Evolutionary conservation across 352 stramenopile species (phyloP).

Genomic region (Pythium volutum): DNA sequence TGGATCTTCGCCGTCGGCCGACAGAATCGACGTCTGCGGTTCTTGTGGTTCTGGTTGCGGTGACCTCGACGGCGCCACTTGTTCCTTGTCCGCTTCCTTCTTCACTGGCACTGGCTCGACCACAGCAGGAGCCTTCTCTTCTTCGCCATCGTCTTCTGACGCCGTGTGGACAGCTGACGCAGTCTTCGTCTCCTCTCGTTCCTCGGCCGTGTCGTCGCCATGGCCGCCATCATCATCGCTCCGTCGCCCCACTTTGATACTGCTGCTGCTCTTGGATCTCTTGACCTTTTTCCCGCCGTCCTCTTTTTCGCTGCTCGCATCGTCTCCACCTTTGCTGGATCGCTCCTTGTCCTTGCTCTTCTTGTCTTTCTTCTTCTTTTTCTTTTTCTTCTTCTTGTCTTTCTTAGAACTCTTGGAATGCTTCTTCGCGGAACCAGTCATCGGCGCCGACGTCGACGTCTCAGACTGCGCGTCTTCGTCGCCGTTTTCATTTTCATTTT

Average conservation of each 20-base stretch:
- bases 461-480: slow-evolving; percentile 28
- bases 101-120: background rate
- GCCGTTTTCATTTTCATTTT: slow-evolving; percentile 29
- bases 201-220: background rate
- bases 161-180: slow-evolving; percentile 4
- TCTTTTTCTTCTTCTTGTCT: slow-evolving; percentile 61
- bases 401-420: slow-evolving; percentile 34
- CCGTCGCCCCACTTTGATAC: background rate
- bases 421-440: slow-evolving; percentile 34
- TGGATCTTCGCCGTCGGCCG: too few relatives aligned
- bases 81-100: slow-evolving; percentile 1
- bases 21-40: too few relatives aligned
- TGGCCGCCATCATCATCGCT: slow-evolving; percentile 1
- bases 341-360: slow-evolving; percentile 24
- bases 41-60: too few relatives aligned
- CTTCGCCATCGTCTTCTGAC: slow-evolving; percentile 2
- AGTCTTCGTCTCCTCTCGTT: slow-evolving; percentile 4
- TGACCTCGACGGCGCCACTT: background rate
- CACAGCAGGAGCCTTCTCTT: slow-evolving; percentile 1
- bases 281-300: slow-evolving; percentile 13
- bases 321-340: slow-evolving; percentile 15
- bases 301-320: slow-evolving; percentile 21
- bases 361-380: slow-evolving; percentile 62
- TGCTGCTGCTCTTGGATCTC: slow-evolving; percentile 14
- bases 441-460: slow-evolving; percentile 31